These are phyloP conservation scores for Turritis glabra DNA, from an alignment of 345 rosid species.

Conservation along the genomic window DNA sequence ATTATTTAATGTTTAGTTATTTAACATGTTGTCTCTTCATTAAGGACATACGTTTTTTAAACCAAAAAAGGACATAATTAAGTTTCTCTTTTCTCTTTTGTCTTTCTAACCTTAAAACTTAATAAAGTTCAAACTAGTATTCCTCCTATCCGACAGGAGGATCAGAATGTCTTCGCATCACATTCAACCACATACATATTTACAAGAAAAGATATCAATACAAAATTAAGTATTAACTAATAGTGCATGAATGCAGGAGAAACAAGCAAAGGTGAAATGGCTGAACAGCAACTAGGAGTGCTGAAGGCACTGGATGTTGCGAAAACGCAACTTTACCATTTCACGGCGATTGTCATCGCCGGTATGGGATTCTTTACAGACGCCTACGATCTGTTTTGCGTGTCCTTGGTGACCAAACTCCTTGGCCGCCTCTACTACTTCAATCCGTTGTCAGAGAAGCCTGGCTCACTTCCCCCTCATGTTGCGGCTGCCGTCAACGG, in stretches of 20 bases:
- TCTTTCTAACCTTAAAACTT: background rate
- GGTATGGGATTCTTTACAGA: constrained; percentile 83
- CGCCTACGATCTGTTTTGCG: constrained; percentile 71
- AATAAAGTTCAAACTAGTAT: background rate
- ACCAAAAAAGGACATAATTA: too few species aligned
- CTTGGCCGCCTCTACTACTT: constrained; percentile 65
- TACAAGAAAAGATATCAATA: background rate
- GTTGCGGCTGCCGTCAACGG: constrained; percentile 41
- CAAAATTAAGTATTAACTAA: background rate
- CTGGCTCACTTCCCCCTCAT: constrained; percentile 40
- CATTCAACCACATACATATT: background rate
- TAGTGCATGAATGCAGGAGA: background rate
- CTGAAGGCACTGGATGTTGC: constrained; percentile 66
- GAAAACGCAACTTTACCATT: constrained; percentile 64
- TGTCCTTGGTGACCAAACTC: constrained; percentile 63
- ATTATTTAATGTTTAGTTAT: background rate
- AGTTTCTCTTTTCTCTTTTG: background rate
- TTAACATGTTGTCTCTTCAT: constrained; percentile 10
- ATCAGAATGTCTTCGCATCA: background rate
- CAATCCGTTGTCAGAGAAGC: constrained; percentile 31
- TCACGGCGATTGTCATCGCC: constrained; percentile 66
- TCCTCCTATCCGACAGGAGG: constrained; percentile 18
- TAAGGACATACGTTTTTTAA: too few species aligned
- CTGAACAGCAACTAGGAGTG: constrained; percentile 49
- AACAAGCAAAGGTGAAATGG: background rate